These are phyloP conservation scores for Cubamyces sp. DNA, from an alignment of 768 basidiomycete genomes.

Conservation along the genomic window DNA sequence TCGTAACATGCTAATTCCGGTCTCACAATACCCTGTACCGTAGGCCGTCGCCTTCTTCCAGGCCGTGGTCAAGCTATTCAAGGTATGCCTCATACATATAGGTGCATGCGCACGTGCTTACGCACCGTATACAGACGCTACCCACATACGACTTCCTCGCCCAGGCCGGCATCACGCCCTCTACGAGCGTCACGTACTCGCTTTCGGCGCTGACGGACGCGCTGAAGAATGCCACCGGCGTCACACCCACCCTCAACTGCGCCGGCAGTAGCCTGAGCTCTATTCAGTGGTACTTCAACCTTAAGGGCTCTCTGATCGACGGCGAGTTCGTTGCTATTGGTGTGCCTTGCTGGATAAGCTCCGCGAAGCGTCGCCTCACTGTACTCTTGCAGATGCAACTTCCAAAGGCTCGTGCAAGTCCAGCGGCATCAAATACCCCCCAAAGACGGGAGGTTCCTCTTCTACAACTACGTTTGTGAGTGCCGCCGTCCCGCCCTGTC, in stretches of 20 bases:
- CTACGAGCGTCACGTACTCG: conserved; percentile 56
- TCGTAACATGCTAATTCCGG: not conserved
- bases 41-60: conserved; percentile 73
- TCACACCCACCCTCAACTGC: conserved; percentile 56
- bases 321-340: conserved; percentile 64
- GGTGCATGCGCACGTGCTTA: not conserved
- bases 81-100: conserved; percentile 37
- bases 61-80: conserved; percentile 59
- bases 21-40: not conserved
- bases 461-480: conserved; percentile 12
- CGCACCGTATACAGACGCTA: conserved; percentile 47
- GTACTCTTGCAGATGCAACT: conserved; percentile 49
- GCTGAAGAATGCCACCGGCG: conserved; percentile 57
- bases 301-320: conserved; percentile 67
- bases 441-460: conserved; percentile 50
- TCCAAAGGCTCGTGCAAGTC: conserved; percentile 53
- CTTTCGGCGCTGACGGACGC: conserved; percentile 59
- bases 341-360: conserved; percentile 34
- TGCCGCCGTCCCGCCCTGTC: not conserved
- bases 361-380: not conserved
- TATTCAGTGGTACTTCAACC: conserved; percentile 67
- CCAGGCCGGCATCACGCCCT: conserved; percentile 72
- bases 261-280: conserved; percentile 40
- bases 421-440: conserved; percentile 62
- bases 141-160: conserved; percentile 77